Conservation (phyloP, 2,329 filamentous ascomycete species). For the Apiospora rasikravindrae region DNA sequence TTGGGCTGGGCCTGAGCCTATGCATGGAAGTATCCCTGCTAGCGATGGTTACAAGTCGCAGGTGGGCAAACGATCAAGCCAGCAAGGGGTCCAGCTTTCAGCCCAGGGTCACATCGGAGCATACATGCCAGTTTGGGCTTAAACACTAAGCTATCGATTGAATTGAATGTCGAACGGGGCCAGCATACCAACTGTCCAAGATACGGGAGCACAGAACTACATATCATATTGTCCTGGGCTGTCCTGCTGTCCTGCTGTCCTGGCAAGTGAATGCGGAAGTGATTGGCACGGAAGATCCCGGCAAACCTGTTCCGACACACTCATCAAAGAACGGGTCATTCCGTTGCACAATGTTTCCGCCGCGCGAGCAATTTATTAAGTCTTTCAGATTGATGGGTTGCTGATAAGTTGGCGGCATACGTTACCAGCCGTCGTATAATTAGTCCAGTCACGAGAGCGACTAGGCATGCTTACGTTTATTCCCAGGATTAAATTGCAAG, state of each 20-base stretch:
- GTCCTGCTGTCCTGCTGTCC: background rate
- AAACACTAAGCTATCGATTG: conserved; percentile 18
- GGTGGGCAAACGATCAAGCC: background rate
- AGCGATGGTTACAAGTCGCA: conserved; percentile 5
- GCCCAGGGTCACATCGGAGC: conserved; percentile 21
- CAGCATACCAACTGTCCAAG: background rate
- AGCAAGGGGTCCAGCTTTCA: conserved; percentile 16
- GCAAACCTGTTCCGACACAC: background rate
- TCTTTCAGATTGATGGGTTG: background rate
- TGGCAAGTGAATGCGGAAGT: background rate
- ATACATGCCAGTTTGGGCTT: conserved; percentile 21
- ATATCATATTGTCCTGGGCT: background rate
- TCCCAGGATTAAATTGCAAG: background rate
- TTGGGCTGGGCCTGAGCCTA: background rate
- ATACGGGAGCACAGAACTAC: background rate
- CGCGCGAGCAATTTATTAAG: background rate
- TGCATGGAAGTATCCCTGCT: conserved; percentile 14
- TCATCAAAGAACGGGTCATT: background rate
- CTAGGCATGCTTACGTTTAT: background rate
- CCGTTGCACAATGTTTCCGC: background rate
- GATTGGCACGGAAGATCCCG: background rate
- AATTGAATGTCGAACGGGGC: background rate
- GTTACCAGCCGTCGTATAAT: too few species aligned
- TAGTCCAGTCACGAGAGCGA: too few species aligned
- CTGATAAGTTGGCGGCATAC: background rate